These are phyloP conservation scores for Solanum etuberosum DNA, from an alignment of 257 asterid species.

Conservation along the genomic window DNA sequence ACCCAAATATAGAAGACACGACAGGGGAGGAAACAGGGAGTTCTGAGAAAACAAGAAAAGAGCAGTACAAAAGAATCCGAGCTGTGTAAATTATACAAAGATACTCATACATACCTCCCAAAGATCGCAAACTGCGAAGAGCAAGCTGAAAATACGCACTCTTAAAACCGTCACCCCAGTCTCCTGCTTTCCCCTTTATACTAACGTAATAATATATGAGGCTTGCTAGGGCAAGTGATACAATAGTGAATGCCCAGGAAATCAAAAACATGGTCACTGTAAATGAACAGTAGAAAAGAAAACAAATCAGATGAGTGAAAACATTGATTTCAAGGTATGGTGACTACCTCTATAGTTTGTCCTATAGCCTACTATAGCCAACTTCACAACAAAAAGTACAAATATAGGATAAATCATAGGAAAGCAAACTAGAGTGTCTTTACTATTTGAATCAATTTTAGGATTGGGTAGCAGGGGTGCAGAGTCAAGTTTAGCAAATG, in stretches of 20 bases:
- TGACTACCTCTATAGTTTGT: not conserved
- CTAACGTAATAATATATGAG: conserved; percentile 95
- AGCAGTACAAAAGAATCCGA: not conserved
- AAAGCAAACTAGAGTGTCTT: not conserved
- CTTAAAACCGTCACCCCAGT: conserved; percentile 99
- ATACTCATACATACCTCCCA: conserved; percentile 70
- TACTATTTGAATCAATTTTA: not conserved
- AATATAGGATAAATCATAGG: not conserved
- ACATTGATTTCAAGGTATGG: not conserved
- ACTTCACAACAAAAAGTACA: not conserved
- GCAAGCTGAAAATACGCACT: conserved; percentile 99
- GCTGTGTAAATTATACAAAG: not conserved
- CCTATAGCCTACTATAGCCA: not conserved
- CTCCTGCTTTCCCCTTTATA: conserved; percentile 97
- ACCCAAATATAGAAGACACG: not conserved
- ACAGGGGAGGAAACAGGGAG: not conserved
- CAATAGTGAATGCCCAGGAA: conserved; percentile 96
- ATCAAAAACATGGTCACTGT: conserved; percentile 94
- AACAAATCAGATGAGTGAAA: not conserved
- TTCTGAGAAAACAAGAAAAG: not conserved
- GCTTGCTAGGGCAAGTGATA: conserved; percentile 81
- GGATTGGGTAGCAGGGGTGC: not conserved
- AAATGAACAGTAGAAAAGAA: conserved; percentile 11
- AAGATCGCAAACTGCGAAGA: conserved; percentile 92
- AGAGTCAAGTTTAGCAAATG: not conserved